Evolutionary conservation across 768 basidiomycete species (phyloP), one percentile per base, ranked within the genome.

Genomic region (Mycena sanguinolenta): DNA sequence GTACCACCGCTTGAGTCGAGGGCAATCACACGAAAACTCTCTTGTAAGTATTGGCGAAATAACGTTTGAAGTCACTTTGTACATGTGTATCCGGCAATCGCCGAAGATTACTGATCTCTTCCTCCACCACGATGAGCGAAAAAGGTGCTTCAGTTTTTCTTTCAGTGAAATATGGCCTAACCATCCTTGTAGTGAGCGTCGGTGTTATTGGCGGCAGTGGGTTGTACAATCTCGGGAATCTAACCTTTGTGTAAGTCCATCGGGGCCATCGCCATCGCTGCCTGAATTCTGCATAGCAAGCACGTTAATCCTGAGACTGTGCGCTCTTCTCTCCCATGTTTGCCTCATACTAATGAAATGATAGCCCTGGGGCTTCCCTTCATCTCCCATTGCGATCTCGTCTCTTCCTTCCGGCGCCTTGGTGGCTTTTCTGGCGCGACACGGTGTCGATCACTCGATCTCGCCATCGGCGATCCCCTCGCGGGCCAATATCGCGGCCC

Each of bases 151-250:
- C 21, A 36, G 36, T 10, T 10, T 13, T 38, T 36, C 38, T 23
- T 38, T 58, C 36, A 9, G 2, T 25, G n/a, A 16, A 6, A 32
- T 7, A 38, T 30, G 14, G 3, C 7, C n/a, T 60, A 13, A 59
- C 0, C 21, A 34, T 67, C 25, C n/a, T 39, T n/a, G 3, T 49
- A 95, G 93, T 95, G 21, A 84, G 95, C 54, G 88, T 97, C 57
- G 96, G 95, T 42, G 92, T 97, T 59, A 97, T 97, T 68, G 96
- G 96, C 23, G 96, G 96, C 32, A 95, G 92, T 73, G 97, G 97
- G 7, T 82, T 98, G 30, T 99, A 98, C 84, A 91, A 97, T 78
- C 87, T 99, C 44, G 94, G 97, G 80, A 96, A 97, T 80, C 84
- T 99, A 65, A 94, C 92, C 16, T 87, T 93, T 71, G 85, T 97